A percentile compares a stretch with the other conserved stretches of the same genome.
phyloP scores from a whole-genome alignment of 805 yeast genomes.

The Starmerella sp. region DNA sequence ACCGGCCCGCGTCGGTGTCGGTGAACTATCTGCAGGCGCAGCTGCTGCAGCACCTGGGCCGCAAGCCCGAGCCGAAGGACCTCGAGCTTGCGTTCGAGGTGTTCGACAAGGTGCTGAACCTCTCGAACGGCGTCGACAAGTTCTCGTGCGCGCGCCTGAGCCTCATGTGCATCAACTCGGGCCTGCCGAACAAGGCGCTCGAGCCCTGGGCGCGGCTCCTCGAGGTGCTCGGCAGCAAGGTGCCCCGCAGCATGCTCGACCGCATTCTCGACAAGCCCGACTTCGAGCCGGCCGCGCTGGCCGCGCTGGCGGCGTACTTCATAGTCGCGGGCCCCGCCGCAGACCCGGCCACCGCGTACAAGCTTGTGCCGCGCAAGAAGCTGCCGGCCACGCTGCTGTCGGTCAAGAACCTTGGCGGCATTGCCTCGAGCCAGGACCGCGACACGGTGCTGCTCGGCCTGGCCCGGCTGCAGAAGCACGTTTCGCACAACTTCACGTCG shows the following conservation, averaged over 20 bases:
- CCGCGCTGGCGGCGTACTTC: constrained; percentile 29
- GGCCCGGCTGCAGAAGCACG: constrained; percentile 14
- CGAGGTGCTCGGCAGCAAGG: constrained; percentile 22
- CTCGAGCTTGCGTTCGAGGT: constrained; percentile 14
- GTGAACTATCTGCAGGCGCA: constrained; percentile 2
- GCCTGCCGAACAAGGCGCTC: constrained; percentile 23
- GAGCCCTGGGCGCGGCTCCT: constrained; percentile 29
- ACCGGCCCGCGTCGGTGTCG: not conserved
- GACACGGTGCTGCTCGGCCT: constrained; percentile 18
- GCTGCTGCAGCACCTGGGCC: constrained; percentile 8
- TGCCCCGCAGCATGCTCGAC: constrained; percentile 4
- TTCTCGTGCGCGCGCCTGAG: constrained; percentile 21
- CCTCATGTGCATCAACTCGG: constrained; percentile 21
- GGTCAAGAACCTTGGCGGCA: constrained; percentile 11
- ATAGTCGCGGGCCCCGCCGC: constrained; percentile 19
- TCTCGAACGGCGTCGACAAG: constrained; percentile 8
- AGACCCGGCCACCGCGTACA: constrained; percentile 22
- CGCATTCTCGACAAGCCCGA: constrained; percentile 17
- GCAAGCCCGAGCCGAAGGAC: constrained; percentile 1
- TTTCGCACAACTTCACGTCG: constrained; percentile 17
- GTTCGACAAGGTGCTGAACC: constrained; percentile 7
- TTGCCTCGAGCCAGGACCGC: constrained; percentile 6
- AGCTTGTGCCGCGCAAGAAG: constrained; percentile 24
- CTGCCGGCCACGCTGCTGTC: constrained; percentile 21
- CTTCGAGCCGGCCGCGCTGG: constrained; percentile 26